phyloP scores from a whole-genome alignment of 106 monocot species.

The Allium cepa region DNA sequence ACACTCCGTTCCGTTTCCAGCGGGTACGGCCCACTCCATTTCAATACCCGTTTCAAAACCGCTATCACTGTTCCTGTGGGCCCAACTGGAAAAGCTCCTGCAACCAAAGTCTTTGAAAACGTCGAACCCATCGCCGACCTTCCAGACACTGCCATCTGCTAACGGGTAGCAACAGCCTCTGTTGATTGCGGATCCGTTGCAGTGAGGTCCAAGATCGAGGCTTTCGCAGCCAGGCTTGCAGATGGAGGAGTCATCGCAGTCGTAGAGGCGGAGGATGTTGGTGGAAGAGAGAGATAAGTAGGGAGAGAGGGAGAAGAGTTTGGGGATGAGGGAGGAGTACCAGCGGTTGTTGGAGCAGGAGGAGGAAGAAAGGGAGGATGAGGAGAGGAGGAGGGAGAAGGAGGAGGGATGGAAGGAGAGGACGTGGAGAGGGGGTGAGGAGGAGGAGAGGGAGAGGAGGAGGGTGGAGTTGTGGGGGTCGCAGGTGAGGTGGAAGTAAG shows the following conservation, averaged over 20 bases:
- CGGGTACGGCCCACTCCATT: conserved; percentile 85
- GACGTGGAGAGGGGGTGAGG: conserved; percentile 35
- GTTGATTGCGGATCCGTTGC: conserved; percentile 12
- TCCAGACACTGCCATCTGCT: conserved; percentile 72
- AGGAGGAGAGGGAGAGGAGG: conserved; percentile 21
- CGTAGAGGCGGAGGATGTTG: conserved; percentile 76
- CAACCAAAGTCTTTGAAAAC: conserved; percentile 67
- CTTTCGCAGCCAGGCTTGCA: conserved; percentile 40
- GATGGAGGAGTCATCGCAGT: conserved; percentile 87
- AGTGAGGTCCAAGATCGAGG: neutral
- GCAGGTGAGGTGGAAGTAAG: conserved; percentile 67
- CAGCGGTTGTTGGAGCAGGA: conserved; percentile 23
- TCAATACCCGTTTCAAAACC: conserved; percentile 22
- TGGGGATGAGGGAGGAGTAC: conserved; percentile 30
- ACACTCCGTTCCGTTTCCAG: conserved; percentile 28
- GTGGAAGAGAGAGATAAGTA: conserved; percentile 39
- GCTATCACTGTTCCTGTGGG: neutral
- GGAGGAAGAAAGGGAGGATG: conserved; percentile 17
- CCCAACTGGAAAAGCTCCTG: conserved; percentile 92
- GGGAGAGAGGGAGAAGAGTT: conserved; percentile 7
- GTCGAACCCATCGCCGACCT: conserved; percentile 42
- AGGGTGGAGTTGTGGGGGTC: neutral
- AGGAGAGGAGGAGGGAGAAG: conserved; percentile 55
- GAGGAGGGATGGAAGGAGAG: conserved; percentile 37
- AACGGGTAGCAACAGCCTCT: conserved; percentile 75